phyloP scores from a whole-genome alignment of 1,284 basidiomycete genomes.

The Ustilago trichophora region DNA sequence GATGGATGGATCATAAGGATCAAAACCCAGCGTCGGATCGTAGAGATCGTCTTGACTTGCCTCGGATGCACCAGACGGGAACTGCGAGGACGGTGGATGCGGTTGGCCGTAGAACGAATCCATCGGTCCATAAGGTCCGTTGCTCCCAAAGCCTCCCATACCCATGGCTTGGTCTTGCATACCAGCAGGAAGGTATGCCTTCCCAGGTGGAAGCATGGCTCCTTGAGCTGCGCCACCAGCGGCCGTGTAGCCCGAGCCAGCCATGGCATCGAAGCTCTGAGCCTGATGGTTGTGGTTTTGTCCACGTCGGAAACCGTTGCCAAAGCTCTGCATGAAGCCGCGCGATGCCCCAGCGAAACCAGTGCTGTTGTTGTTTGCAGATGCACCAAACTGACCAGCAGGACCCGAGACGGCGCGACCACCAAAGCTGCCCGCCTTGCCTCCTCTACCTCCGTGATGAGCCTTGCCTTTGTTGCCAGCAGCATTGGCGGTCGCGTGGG shows the following conservation, averaged over 20 bases:
- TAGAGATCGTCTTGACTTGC: slow-evolving; percentile 46
- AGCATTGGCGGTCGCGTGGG: slow-evolving; percentile 14
- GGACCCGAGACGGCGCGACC: slow-evolving; percentile 38
- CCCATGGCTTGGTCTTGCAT: slow-evolving; percentile 26
- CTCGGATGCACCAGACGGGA: slow-evolving; percentile 34
- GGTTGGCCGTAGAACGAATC: slow-evolving; percentile 23
- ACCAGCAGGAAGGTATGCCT: slow-evolving; percentile 7
- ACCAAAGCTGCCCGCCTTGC: slow-evolving; percentile 29
- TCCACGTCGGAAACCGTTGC: slow-evolving; percentile 33
- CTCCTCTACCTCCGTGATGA: slow-evolving; percentile 25
- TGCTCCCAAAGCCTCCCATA: slow-evolving; percentile 10
- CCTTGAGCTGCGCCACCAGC: slow-evolving; percentile 7
- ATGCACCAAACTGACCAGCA: slow-evolving; percentile 24
- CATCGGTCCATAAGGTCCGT: slow-evolving; percentile 8
- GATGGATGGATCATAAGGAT: slow-evolving; percentile 40
- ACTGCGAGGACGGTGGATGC: slow-evolving; percentile 14
- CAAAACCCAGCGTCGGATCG: slow-evolving; percentile 42
- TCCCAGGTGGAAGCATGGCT: slow-evolving; percentile 23
- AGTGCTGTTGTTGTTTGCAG: slow-evolving; percentile 5
- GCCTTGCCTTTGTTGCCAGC: slow-evolving; percentile 26
- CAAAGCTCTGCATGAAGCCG: slow-evolving; percentile 47
- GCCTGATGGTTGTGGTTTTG: slow-evolving; percentile 20
- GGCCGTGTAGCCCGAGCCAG: slow-evolving; percentile 12
- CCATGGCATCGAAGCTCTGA: slow-evolving; percentile 29
- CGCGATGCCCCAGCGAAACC: slow-evolving; percentile 31